Base-by-base conservation (phyloP, 306 rosid species). In the Vicia faba region DNA sequence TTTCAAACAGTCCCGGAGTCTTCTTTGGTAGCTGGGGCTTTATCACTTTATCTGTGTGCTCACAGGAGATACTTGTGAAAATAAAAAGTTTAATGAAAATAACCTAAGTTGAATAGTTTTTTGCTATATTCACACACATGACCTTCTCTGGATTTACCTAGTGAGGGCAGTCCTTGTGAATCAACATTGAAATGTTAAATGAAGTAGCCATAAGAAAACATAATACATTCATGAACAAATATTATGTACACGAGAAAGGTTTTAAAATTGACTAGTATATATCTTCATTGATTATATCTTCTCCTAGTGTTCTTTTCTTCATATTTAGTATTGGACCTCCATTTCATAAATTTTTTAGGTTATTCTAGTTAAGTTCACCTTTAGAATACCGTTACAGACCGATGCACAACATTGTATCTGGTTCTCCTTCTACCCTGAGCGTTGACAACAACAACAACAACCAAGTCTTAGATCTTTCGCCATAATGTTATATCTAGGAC, bases 1-100 rank as follows among this genome's bases (percentile, higher is more conserved):
- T 76, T 70, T 76, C 81, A 76, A 76, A 70, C 81, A 70, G 72
- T 41, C 72, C 72, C 64, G 0, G 3, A 70, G 81, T 71, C 58
- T 71, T 71, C 81, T 77, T 57, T 28, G 57, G 36, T 64, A 53
- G 56, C 14, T 26, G 46, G 66, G 41, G 72, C 39, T 35, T 70
- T 56, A 45, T 55, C 5, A 15, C 76, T 23, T 28, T 45, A 11
- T 16, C 11, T 26, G 19, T 55, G 25, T 50, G 74, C 23, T 25
- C 26, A n/a, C 40, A 61, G 59, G 69, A 64, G 60, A 41, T 68
- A 25, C 36, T 26, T 13, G 13, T 58, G 29, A 46, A 33, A 33
- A 33, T 33, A 33, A 33, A 0, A 6, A 6, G 8, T 33, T 33
- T 7, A 33, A 6, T 7, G 9, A 33, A 33, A 33, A 33, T 8